Evolutionary conservation across 805 yeast genomes (phyloP).

Genomic region (Metschnikowia lunata): DNA sequence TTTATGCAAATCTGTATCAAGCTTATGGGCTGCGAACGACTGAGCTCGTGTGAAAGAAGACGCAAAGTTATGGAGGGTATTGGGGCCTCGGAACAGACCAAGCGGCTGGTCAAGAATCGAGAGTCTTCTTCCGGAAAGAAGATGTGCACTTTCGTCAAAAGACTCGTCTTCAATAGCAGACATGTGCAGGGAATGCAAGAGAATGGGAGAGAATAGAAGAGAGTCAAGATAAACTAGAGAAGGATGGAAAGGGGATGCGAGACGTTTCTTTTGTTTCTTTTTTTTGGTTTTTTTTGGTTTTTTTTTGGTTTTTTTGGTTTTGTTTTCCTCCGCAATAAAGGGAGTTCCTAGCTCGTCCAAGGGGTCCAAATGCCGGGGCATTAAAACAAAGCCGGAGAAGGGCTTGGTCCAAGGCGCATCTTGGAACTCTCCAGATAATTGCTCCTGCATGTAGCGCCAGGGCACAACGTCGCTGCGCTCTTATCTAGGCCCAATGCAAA

Average conservation of each 20-base stretch:
- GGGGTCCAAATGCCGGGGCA: too few species aligned
- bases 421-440: too few species aligned
- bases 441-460: too few species aligned
- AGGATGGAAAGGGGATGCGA: not conserved
- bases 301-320: too few species aligned
- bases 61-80: slow-evolving; percentile 75
- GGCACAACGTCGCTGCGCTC: too few species aligned
- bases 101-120: slow-evolving; percentile 32
- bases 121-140: slow-evolving; percentile 11
- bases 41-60: slow-evolving; percentile 78
- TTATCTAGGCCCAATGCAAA: too few species aligned
- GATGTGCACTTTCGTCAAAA: slow-evolving; percentile 11
- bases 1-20: slow-evolving; percentile 53
- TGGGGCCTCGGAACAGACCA: slow-evolving; percentile 60
- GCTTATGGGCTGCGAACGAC: slow-evolving; percentile 40
- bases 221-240: not conserved
- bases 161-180: slow-evolving; percentile 13
- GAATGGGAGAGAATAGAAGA: too few species aligned
- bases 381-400: too few species aligned
- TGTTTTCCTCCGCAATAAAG: too few species aligned
- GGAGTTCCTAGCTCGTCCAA: too few species aligned
- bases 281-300: too few species aligned
- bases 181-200: slow-evolving; percentile 1
- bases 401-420: too few species aligned
- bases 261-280: not conserved